These are phyloP conservation scores for Naganishia liquefaciens DNA, from an alignment of 1,284 basidiomycete genomes.

Conservation along the genomic window DNA sequence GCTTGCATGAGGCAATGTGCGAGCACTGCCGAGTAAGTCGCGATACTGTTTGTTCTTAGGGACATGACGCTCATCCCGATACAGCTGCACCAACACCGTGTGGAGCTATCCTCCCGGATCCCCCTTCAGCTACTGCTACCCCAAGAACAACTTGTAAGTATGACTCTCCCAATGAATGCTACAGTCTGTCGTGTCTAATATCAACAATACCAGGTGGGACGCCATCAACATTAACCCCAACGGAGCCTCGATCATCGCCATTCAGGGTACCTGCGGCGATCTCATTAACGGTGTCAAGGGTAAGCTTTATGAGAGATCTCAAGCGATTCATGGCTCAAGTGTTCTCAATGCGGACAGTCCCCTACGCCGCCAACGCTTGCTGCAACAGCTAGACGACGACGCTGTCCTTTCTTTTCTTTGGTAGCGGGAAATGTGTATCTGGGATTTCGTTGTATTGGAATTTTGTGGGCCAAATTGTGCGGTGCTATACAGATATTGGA, in stretches of 20 bases:
- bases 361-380: conserved; percentile 11
- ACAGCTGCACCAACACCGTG: conserved; percentile 22
- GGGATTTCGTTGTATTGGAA: too few relatives aligned
- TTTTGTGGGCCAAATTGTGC: too few relatives aligned
- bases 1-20: conserved; percentile 2
- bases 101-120: not conserved
- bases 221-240: conserved; percentile 13
- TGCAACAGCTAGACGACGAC: conserved; percentile 7
- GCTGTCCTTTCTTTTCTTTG: not conserved
- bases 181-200: too few relatives aligned
- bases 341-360: not conserved
- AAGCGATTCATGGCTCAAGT: not conserved
- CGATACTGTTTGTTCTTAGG: not conserved
- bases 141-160: conserved; percentile 16
- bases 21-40: not conserved
- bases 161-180: too few relatives aligned
- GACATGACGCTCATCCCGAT: not conserved
- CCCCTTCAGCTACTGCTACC: conserved; percentile 13
- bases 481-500: too few relatives aligned
- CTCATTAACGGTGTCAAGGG: conserved; percentile 10
- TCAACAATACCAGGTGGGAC: not conserved
- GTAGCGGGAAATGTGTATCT: too few relatives aligned
- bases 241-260: not conserved
- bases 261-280: not conserved
- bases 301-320: not conserved